Conservation (phyloP, 2,329 filamentous ascomycete species). For the Tolypocladium tundrense region DNA sequence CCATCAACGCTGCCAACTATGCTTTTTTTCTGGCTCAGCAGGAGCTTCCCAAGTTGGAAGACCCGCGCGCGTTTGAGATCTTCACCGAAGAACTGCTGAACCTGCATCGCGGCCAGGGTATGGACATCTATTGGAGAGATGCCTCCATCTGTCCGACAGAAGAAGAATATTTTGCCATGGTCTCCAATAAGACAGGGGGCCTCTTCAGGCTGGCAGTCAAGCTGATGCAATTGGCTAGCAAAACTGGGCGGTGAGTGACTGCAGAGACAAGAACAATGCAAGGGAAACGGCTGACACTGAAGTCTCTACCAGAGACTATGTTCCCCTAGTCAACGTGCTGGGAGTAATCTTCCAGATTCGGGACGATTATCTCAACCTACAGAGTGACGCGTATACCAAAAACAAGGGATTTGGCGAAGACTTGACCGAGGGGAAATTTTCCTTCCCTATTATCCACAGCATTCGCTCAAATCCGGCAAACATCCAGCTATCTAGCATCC, state of each 20-base stretch:
- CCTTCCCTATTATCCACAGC: conserved; percentile 5
- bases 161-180: conserved; percentile 78
- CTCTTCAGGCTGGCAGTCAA: conserved; percentile 69
- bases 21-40: conserved; percentile 25
- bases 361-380: conserved; percentile 6
- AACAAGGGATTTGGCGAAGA: conserved; percentile 6
- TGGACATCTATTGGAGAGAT: conserved; percentile 80
- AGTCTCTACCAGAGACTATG: conserved; percentile 15
- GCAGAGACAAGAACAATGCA: neutral
- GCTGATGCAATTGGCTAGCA: conserved; percentile 53
- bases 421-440: conserved; percentile 6
- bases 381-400: conserved; percentile 1
- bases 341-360: conserved; percentile 5
- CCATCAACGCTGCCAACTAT: conserved; percentile 41
- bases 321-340: conserved; percentile 1
- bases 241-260: neutral
- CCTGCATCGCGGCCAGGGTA: conserved; percentile 71
- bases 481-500: conserved; percentile 1
- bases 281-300: neutral
- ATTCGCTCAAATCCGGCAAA: conserved; percentile 2
- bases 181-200: conserved; percentile 73
- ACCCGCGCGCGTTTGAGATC: conserved; percentile 50
- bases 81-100: conserved; percentile 70
- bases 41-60: conserved; percentile 50
- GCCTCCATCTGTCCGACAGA: conserved; percentile 67